Base-by-base conservation (phyloP, 139 green algal genomes). In the Volvox reticuliferus region DNA sequence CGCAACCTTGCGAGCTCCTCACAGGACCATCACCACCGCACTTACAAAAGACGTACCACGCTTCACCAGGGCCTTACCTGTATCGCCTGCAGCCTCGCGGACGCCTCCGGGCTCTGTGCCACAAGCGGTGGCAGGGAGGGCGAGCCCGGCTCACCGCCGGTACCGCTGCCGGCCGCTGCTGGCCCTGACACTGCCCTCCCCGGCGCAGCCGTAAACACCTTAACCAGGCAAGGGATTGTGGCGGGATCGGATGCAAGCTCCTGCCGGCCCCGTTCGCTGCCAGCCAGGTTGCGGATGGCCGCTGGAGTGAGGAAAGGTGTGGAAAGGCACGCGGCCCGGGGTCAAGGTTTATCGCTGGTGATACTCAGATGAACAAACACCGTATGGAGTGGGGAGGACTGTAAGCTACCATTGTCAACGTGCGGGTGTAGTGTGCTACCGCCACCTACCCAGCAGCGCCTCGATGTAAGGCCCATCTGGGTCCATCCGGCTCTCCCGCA, bases 221-320 rank as follows among this genome's bases (percentile, higher is more conserved):
- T 37, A 79, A 88, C 19, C 89, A 92, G 89, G n/a, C 55, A 67
- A 28, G 89, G 89, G 62, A 92, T 82, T 1, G 89, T 89, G 61
- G 89, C 35, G 21, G 89, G 82, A 55, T 86, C 89, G 6, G 85
- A n/a, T 13, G 89, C 82, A 62, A 92, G 81, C 82, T 92, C 89
- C 26, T 78, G 55, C 0, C 89, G 89, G 36, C 89, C 89, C 17
- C 85, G 82, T 32, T 92, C 89, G 30, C 50, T 87, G 67, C 44
- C 73, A 5, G 89, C 89, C 61, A 92, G 55, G 82, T 92, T 92
- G 81, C 89, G 89, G 21, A 92, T 24, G 13, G 89, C 89, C 32
- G 81, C 89, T 92, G 81, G 65, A 12, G 5, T 73, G 65, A 12
- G 65, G 65, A 28, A 73, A 73, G 12, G 65, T 5, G 65, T 73